These are phyloP conservation scores for Arthrobotrys iridis DNA, from an alignment of 2,329 filamentous ascomycete species.

Conservation along the genomic window DNA sequence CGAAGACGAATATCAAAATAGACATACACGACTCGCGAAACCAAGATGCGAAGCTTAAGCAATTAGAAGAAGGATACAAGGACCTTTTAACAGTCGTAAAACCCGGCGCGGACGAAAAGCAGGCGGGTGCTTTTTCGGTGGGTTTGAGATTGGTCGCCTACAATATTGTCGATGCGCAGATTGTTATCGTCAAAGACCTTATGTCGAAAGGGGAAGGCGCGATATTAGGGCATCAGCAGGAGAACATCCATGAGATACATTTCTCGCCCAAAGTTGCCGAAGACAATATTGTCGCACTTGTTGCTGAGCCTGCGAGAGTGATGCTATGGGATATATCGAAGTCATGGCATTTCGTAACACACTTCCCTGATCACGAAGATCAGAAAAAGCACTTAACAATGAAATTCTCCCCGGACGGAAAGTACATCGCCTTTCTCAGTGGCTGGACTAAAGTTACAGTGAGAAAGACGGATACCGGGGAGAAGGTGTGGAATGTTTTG, in stretches of 20 bases:
- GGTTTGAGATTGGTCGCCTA: neutral
- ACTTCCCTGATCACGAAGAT: neutral
- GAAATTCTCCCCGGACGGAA: neutral
- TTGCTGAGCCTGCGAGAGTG: neutral
- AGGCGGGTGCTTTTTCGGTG: neutral
- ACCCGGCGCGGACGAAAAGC: neutral
- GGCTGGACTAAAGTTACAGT: neutral
- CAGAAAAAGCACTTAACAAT: neutral
- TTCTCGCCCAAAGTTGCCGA: neutral
- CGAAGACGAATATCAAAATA: neutral
- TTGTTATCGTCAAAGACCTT: neutral
- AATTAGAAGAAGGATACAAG: neutral
- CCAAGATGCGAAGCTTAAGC: neutral
- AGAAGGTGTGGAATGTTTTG: neutral
- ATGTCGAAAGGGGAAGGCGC: neutral
- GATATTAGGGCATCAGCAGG: neutral
- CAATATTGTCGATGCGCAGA: neutral
- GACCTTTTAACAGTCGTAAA: neutral
- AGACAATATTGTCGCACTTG: neutral
- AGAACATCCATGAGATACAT: neutral
- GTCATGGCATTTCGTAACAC: neutral
- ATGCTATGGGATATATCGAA: neutral
- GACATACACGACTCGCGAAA: neutral
- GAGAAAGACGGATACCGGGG: neutral
- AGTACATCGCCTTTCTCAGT: neutral